phyloP scores from a whole-genome alignment of 495 filamentous ascomycete genomes.

The Staphylotrichum longicolle region DNA sequence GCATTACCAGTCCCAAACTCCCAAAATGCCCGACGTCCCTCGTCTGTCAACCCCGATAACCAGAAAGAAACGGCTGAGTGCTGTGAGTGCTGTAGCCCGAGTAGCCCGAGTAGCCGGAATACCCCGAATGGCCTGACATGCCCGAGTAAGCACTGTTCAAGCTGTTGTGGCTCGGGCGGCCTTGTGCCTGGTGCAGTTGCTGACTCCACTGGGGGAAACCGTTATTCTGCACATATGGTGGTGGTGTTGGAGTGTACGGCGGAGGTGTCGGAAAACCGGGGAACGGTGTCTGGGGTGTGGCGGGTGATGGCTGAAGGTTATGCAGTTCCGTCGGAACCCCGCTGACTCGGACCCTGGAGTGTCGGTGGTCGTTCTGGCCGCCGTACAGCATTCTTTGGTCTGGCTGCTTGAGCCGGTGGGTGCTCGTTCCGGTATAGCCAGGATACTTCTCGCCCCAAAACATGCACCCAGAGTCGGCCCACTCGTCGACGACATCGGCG shows the following conservation, averaged over 20 bases:
- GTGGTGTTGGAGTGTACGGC: neutral
- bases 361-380: slow-evolving; percentile 9
- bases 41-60: neutral
- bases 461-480: slow-evolving; percentile 37
- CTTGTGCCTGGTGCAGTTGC: slow-evolving; percentile 14
- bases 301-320: neutral
- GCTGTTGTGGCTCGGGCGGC: slow-evolving; percentile 22
- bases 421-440: slow-evolving; percentile 25
- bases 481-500: slow-evolving; percentile 47
- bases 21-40: neutral
- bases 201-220: slow-evolving; percentile 13
- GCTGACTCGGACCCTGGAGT: neutral
- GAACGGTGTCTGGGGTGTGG: neutral
- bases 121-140: slow-evolving; percentile 13
- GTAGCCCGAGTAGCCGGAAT: slow-evolving; percentile 14
- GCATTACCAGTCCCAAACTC: neutral
- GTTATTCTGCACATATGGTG: neutral
- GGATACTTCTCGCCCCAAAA: slow-evolving; percentile 46
- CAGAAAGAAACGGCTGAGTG: slow-evolving; percentile 18
- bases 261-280: neutral
- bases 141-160: slow-evolving; percentile 22
- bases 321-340: slow-evolving; percentile 13
- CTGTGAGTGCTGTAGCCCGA: slow-evolving; percentile 22
- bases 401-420: slow-evolving; percentile 21
- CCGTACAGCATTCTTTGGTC: slow-evolving; percentile 29